Conservation (phyloP, 768 basidiomycete genomes). For the Cyclocybe aegerita region DNA sequence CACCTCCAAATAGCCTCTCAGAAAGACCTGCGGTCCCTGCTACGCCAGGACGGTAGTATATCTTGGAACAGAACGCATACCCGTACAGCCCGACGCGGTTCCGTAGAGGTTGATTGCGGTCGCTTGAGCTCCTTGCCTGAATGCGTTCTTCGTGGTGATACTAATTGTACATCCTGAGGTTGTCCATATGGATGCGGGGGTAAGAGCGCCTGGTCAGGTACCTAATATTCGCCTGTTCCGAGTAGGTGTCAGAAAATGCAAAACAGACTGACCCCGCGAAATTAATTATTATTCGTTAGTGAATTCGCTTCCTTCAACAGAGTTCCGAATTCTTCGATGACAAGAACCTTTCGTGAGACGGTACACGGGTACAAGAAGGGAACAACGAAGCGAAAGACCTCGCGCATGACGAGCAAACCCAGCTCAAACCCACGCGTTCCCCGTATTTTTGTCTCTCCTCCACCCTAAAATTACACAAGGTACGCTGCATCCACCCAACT, state of each 20-base stretch:
- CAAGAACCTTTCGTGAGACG: constrained; percentile 25
- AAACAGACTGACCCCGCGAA: no score
- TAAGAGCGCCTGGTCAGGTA: no score
- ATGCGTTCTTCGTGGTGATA: constrained; percentile 44
- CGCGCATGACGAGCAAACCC: no score
- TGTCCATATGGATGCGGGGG: constrained; percentile 43
- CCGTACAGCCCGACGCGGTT: constrained; percentile 41
- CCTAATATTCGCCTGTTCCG: no score
- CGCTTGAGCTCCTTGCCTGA: constrained; percentile 41
- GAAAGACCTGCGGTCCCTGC: constrained; percentile 45
- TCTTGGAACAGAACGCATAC: constrained; percentile 45
- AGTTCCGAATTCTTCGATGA: constrained; percentile 36
- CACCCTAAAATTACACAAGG: constrained; percentile 20
- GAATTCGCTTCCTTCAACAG: constrained; percentile 35
- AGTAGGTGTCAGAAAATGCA: no score
- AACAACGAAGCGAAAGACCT: no score
- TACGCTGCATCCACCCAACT: constrained; percentile 46
- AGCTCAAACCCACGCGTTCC: no score
- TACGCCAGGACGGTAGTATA: constrained; percentile 44
- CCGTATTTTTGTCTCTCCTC: no score
- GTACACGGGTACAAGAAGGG: not conserved
- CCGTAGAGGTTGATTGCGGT: constrained; percentile 47
- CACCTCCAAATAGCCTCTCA: constrained; percentile 46
- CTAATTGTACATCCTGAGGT: constrained; percentile 48
- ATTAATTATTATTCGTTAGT: constrained; percentile 35